Percentiles rank a stretch among this genome's conserved stretches.
Evolutionary conservation across 768 basidiomycete genomes (phyloP).

Genomic region (Lentinus tigrinus): DNA sequence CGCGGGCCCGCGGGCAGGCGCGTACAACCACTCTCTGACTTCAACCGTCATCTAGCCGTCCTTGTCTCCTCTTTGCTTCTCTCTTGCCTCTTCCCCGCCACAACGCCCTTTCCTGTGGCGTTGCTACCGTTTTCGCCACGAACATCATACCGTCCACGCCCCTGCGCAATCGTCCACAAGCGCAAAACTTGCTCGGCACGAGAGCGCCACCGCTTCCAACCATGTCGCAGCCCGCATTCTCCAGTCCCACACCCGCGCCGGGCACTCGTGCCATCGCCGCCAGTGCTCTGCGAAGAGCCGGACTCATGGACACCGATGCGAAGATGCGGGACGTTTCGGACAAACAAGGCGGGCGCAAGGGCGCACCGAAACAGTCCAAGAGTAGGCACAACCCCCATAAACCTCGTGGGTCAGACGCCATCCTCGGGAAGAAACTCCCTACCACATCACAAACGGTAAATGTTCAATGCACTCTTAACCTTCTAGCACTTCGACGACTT

Average conservation of each 20-base stretch:
- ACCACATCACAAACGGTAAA: slow-evolving; percentile 61
- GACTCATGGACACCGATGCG: slow-evolving; percentile 73
- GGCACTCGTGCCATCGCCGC: slow-evolving; percentile 58
- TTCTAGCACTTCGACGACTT: slow-evolving; percentile 12
- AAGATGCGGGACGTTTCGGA: slow-evolving; percentile 71
- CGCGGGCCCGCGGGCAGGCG: slow-evolving; percentile 6
- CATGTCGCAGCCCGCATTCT: slow-evolving; percentile 46
- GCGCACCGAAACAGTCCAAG: slow-evolving; percentile 44
- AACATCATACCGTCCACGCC: slow-evolving; percentile 6
- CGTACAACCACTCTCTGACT: slow-evolving; percentile 5
- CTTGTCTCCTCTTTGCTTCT: neutral
- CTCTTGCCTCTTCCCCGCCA: neutral
- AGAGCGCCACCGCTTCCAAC: slow-evolving; percentile 10
- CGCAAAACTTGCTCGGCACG: slow-evolving; percentile 5
- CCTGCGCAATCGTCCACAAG: slow-evolving; percentile 10
- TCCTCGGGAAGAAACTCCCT: slow-evolving; percentile 44
- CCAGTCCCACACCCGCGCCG: slow-evolving; percentile 57
- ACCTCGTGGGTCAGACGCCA: slow-evolving; percentile 55
- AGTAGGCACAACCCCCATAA: slow-evolving; percentile 63
- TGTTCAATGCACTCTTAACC: slow-evolving; percentile 35
- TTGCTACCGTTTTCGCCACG: neutral
- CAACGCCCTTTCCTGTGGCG: slow-evolving; percentile 4
- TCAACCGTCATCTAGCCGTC: slow-evolving; percentile 17
- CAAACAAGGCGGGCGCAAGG: slow-evolving; percentile 74
- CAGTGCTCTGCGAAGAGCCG: slow-evolving; percentile 65